Base-by-base conservation (phyloP, 192 early-diverging fungal species). In the Lobosporangium transversale region DNA sequence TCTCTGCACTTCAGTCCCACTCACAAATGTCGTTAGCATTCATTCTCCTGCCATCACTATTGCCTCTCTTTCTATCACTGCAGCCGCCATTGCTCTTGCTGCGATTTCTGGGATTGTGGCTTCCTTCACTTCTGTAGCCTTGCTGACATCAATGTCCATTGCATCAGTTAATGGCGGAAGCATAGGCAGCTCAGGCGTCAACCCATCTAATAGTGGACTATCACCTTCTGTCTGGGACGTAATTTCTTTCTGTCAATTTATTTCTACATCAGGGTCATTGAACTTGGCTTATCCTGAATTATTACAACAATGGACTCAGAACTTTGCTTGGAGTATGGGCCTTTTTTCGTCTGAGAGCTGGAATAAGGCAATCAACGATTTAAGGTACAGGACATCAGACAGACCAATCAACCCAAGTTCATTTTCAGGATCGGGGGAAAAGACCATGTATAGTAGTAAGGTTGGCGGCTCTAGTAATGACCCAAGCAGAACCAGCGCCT, bases 311-410 rank as follows among this genome's bases (percentile, higher is more conserved):
- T 76, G 71, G 71, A 67, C 71, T 12, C 52, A 66, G 11, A 76
- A 76, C 32, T 79, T 79, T 65, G 78, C 60, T 3, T 79, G 78
- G 78, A 79, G 68, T n/a, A 65, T 70, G 78, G 78, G 78, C 2
- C 51, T 70, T 9, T 49, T 79, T 1, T 37, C 48, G 5, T 33
- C 24, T 0, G 57, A 60, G 18, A 51, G 68, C 2, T 66, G 67
- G 68, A 70, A 58, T 29, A 17, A 27, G 10, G 62, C 68, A 5
- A 69, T 79, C n/a, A 26, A 79, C 6, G 26, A 40, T 3, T 42
- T 79, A 37, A 48, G 78, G 29, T 35, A 35, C 1, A 70, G 62
- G 20, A 63, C 51, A n/a, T 43, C 35, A 21, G 18, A 33, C n/a
- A 36, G 14, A 5, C 18, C 27, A 1, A n/a, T n/a, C n/a, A n/a